These are phyloP conservation scores for Silene latifolia DNA, from an alignment of 148 eudicot species.

Conservation along the genomic window DNA sequence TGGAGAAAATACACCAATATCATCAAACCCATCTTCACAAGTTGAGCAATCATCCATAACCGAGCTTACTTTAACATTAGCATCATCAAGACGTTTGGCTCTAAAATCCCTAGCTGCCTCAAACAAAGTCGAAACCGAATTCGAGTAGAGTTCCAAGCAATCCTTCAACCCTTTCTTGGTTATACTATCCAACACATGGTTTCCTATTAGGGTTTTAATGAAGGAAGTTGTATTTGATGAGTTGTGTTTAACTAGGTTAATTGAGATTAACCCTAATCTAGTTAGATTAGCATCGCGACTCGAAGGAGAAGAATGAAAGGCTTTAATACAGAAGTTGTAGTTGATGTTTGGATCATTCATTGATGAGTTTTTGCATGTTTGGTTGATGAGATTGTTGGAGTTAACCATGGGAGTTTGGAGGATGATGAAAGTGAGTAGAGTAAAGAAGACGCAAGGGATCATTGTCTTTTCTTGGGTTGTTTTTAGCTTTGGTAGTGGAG, in stretches of 20 bases:
- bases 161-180: constrained; percentile 35
- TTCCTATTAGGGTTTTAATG: constrained; percentile 28
- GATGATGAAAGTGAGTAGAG: not conserved
- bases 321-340: constrained; percentile 40
- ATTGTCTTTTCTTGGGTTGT: not conserved
- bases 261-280: constrained; percentile 50
- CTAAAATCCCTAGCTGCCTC: constrained; percentile 40
- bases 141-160: constrained; percentile 47
- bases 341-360: constrained; percentile 33
- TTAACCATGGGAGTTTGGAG: constrained; percentile 8
- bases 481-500: too few relatives aligned
- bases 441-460: constrained; percentile 5
- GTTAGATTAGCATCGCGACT: constrained; percentile 33
- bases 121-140: constrained; percentile 33
- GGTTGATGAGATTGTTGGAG: constrained; percentile 25
- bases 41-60: constrained; percentile 54
- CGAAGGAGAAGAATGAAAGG: constrained; percentile 38
- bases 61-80: constrained; percentile 48
- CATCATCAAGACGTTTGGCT: constrained; percentile 28
- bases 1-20: constrained; percentile 45
- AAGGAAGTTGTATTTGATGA: constrained; percentile 39
- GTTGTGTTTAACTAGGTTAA: constrained; percentile 40
- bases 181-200: constrained; percentile 13
- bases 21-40: constrained; percentile 65
- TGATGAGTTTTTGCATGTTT: constrained; percentile 44